A percentile compares a stretch with the other conserved stretches of the same genome.
Conservation (phyloP, 495 filamentous ascomycete genomes). For the Endocarpon pusillum region DNA sequence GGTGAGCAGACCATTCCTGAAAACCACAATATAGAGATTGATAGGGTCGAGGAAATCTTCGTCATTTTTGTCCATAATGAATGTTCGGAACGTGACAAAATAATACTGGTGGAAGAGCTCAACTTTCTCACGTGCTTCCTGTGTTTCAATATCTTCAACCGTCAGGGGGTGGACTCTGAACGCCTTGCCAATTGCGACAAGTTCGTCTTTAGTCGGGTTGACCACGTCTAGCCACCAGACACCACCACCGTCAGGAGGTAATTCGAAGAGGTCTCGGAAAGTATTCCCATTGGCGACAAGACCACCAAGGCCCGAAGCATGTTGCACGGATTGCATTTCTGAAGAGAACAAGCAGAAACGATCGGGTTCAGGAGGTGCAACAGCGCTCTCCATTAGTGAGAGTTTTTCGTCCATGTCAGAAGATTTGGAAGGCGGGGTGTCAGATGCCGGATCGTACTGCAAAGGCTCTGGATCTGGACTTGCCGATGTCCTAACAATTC, state of each 20-base stretch:
- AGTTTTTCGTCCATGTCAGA: constrained; percentile 7
- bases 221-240: constrained; percentile 94
- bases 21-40: constrained; percentile 92
- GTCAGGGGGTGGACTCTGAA: constrained; percentile 90
- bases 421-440: constrained; percentile 7
- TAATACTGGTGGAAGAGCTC: constrained; percentile 96
- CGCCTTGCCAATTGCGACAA: constrained; percentile 71
- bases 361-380: constrained; percentile 32
- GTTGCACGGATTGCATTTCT: constrained; percentile 75
- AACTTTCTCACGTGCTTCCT: constrained; percentile 94
- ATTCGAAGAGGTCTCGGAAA: constrained; percentile 74
- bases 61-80: constrained; percentile 60
- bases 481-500: too few species aligned
- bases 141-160: constrained; percentile 81
- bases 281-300: constrained; percentile 75
- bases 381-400: constrained; percentile 16
- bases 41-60: constrained; percentile 76
- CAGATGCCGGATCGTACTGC: constrained; percentile 8
- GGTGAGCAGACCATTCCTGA: constrained; percentile 84
- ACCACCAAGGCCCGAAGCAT: constrained; percentile 74
- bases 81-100: constrained; percentile 91
- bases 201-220: constrained; percentile 77
- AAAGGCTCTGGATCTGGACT: neutral
- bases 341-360: constrained; percentile 95
- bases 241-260: constrained; percentile 51